A percentile compares a stretch with the other conserved stretches of the same genome.
Conservation (phyloP, 495 filamentous ascomycete genomes). For the Neurospora sp. region DNA sequence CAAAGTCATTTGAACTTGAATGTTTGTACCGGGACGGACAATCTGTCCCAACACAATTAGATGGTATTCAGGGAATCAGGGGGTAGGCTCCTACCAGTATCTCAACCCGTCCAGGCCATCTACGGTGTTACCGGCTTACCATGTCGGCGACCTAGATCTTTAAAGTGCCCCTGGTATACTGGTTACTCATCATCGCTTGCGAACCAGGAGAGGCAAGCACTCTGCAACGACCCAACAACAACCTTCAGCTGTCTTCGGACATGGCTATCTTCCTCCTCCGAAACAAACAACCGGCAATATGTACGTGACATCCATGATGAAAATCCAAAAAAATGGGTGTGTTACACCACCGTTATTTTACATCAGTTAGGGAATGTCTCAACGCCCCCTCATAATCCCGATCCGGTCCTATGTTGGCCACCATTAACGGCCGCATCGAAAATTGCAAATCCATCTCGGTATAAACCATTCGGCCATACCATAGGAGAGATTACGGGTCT, state of each 20-base stretch:
- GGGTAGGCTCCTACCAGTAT: no score
- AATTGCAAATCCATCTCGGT: not conserved
- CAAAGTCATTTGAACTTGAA: no score
- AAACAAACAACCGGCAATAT: not conserved
- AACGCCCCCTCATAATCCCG: not conserved
- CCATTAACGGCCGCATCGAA: not conserved
- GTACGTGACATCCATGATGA: not conserved
- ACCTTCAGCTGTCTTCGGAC: not conserved
- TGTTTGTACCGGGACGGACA: no score
- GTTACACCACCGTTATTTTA: not conserved
- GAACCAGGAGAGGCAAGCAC: not conserved
- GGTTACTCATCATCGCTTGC: not conserved
- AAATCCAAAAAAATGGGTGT: not conserved
- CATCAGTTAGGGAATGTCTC: not conserved
- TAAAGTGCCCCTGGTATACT: not conserved
- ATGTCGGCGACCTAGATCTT: not conserved
- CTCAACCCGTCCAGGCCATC: not conserved
- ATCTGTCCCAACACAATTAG: no score
- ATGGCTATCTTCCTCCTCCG: not conserved
- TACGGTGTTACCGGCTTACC: not conserved
- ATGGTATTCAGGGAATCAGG: no score
- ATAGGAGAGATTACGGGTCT: not conserved
- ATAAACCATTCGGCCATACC: not conserved
- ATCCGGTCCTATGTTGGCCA: not conserved
- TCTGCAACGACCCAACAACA: no score